phyloP scores from a whole-genome alignment of 441 rosid species.

The Sinapis alba region DNA sequence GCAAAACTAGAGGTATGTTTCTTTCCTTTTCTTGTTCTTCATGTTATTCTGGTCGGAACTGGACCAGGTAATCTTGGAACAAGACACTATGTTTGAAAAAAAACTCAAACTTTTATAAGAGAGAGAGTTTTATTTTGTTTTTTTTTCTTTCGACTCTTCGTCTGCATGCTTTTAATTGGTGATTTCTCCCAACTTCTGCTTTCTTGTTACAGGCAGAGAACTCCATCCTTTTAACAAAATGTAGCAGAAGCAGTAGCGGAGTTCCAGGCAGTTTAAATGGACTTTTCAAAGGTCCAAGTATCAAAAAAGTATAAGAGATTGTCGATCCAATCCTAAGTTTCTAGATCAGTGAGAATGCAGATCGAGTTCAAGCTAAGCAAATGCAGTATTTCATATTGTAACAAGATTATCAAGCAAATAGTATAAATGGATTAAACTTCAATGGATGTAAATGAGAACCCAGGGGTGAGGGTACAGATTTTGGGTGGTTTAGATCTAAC shows the following conservation, averaged over 20 bases:
- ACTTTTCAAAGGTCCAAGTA: no score
- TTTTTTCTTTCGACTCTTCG: background rate
- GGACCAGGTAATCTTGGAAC: background rate
- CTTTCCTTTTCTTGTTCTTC: background rate
- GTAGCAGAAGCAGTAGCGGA: slow-evolving; percentile 41
- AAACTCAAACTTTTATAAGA: background rate
- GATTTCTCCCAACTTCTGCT: background rate
- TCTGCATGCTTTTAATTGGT: background rate
- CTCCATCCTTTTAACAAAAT: slow-evolving; percentile 45
- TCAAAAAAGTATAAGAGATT: no score
- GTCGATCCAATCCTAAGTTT: no score
- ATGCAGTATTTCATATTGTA: no score
- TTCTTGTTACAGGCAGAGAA: slow-evolving; percentile 71
- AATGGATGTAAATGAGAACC: no score
- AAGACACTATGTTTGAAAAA: background rate
- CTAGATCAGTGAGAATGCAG: no score
- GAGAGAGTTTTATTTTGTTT: background rate
- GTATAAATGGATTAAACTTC: no score
- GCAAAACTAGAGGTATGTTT: slow-evolving; percentile 65
- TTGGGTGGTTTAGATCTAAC: no score
- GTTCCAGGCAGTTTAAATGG: no score
- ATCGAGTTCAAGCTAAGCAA: no score
- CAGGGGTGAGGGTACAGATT: no score
- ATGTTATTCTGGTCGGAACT: background rate
- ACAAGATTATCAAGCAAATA: no score